These are phyloP conservation scores for Apiospora pterosperma DNA, from an alignment of 2,329 filamentous ascomycete genomes.

Conservation along the genomic window DNA sequence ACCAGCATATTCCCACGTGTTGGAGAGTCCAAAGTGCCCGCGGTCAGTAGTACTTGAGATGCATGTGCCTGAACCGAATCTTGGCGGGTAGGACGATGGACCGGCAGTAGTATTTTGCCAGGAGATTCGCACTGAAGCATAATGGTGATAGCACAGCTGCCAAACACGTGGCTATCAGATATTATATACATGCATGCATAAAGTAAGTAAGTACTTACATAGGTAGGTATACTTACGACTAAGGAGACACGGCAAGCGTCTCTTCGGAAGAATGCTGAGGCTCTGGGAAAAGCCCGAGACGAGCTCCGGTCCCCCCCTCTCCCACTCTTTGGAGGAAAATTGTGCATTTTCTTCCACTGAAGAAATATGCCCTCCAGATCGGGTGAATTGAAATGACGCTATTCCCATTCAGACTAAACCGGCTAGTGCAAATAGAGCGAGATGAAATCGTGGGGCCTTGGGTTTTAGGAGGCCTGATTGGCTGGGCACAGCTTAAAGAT, in stretches of 20 bases:
- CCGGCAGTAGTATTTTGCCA: too few relatives aligned
- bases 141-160: neutral
- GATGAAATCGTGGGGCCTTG: neutral
- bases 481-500: neutral
- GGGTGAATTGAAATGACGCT: slow-evolving; percentile 4
- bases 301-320: neutral
- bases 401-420: neutral
- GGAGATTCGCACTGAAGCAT: neutral
- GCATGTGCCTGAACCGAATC: too few relatives aligned
- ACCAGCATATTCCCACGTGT: neutral
- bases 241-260: too few relatives aligned
- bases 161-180: neutral
- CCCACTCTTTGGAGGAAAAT: neutral
- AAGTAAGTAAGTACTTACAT: too few relatives aligned
- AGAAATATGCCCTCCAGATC: neutral
- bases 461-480: neutral
- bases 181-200: neutral
- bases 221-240: too few relatives aligned
- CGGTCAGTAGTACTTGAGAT: too few relatives aligned
- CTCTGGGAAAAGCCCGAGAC: neutral
- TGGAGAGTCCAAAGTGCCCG: neutral
- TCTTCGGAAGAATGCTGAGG: neutral
- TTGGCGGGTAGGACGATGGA: too few relatives aligned
- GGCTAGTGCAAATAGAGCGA: neutral
- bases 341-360: neutral